Conservation (phyloP, 768 basidiomycete genomes). For the Phlebiopsis flavidoalba region DNA sequence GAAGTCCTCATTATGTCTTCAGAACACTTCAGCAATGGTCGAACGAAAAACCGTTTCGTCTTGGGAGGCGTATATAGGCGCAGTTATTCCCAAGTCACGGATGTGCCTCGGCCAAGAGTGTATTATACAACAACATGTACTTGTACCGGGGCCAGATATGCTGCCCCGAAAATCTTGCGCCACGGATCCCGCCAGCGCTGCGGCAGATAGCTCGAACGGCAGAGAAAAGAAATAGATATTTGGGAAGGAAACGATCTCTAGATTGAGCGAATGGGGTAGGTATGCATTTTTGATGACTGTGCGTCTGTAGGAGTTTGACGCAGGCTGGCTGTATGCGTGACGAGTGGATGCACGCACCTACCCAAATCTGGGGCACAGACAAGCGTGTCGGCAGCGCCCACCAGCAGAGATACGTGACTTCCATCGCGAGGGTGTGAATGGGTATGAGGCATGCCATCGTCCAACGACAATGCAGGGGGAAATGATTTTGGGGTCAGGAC, state of each 20-base stretch:
- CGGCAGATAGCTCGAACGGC: background rate
- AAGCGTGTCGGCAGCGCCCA: background rate
- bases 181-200: background rate
- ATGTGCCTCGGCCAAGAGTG: background rate
- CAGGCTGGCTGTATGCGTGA: background rate
- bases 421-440: background rate
- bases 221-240: background rate
- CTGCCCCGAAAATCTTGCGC: background rate
- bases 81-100: background rate
- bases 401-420: conserved; percentile 5
- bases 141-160: background rate
- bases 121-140: background rate
- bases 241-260: background rate
- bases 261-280: conserved; percentile 5
- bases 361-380: background rate
- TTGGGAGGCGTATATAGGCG: background rate
- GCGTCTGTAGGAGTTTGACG: background rate
- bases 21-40: background rate
- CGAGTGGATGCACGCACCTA: conserved; percentile 5
- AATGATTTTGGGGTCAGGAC: background rate
- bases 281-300: background rate
- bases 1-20: background rate
- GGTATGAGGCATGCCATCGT: background rate
- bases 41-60: background rate
- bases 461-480: conserved; percentile 1